Conservation (phyloP, 2,329 filamentous ascomycete species). For the Paracoccidioides lutzii region DNA sequence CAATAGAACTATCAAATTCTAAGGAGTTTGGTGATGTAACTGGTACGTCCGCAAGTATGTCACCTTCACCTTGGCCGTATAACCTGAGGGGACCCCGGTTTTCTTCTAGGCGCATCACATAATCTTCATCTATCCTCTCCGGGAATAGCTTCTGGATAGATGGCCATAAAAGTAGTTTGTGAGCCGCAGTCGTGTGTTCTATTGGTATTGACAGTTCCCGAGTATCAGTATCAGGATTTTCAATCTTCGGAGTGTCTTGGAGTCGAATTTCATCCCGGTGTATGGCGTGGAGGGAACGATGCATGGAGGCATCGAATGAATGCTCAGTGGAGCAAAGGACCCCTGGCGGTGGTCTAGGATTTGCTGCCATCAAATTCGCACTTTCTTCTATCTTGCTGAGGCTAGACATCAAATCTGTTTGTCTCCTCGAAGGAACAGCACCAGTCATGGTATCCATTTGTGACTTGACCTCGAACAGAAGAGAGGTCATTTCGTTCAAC, state of each 20-base stretch:
- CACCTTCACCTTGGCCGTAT: constrained; percentile 67
- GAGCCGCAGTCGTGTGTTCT: constrained; percentile 83
- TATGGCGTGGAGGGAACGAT: background rate
- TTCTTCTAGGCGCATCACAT: constrained; percentile 65
- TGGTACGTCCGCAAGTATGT: constrained; percentile 35
- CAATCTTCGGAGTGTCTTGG: constrained; percentile 14
- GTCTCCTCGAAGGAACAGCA: background rate
- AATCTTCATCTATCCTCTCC: constrained; percentile 49
- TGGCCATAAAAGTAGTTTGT: constrained; percentile 62
- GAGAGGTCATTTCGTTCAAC: constrained; percentile 1
- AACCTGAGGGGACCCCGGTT: constrained; percentile 59
- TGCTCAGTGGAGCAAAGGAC: background rate
- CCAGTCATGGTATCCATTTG: background rate
- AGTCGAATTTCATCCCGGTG: background rate
- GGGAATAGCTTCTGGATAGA: constrained; percentile 53
- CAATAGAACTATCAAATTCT: constrained; percentile 19
- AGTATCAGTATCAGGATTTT: constrained; percentile 33
- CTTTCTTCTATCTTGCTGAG: background rate
- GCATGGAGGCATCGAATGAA: background rate
- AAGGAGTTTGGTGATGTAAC: constrained; percentile 18
- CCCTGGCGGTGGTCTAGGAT: background rate
- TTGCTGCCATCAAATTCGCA: background rate
- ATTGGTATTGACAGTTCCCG: constrained; percentile 61
- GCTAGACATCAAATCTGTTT: background rate
- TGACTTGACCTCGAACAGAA: constrained; percentile 2